Base-by-base conservation (phyloP, 352 stramenopile genomes). In the Phytophthora pini region DNA sequence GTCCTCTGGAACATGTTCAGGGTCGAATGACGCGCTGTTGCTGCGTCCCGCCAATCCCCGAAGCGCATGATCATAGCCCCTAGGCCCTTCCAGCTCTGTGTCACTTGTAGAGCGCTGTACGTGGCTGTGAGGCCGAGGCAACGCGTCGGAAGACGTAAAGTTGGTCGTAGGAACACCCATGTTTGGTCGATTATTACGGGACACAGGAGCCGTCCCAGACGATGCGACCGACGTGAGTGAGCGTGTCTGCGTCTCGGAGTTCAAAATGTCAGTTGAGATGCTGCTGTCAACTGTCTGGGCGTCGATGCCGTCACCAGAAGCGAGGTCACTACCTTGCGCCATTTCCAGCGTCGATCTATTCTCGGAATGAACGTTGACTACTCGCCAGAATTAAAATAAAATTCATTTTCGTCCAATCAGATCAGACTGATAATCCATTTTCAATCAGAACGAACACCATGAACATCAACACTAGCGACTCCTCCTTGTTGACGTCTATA, bases 101-200 rank as follows among this genome's bases (percentile, higher is more conserved):
- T 70, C 56, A 4, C 43, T 56, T 13, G 44, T 50, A 38, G 34
- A 56, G 48, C 53, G 56, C 8, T 57, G 63, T n/a, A 50, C 40
- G 22, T 34, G 53, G 32, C 31, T 44, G 24, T 70, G 58, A 24
- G 68, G 68, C 2, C 68, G 50, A 22, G 68, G 56, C 6, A 76
- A 57, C 2, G 52, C 50, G 54, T 76, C 63, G 15, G 17, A 22
- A 32, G 26, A 12, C 6, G 41, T 24, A 4, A 15, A 40, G 7
- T 15, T 15, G 31, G 46, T 17, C 3, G 27, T 9, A 29, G 48
- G 29, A 26, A 65, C 15, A 13, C 32, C 38, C 8, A 41, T 56
- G 32, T 45, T 65, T 20, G 29, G 20, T 39, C 36, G 12, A 45
- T 4, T 59, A 47, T 2, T 52, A 31, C 26, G 51, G 13, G 41